Base-by-base conservation (phyloP, 352 stramenopile genomes). In the Phytophthora melonis region DNA sequence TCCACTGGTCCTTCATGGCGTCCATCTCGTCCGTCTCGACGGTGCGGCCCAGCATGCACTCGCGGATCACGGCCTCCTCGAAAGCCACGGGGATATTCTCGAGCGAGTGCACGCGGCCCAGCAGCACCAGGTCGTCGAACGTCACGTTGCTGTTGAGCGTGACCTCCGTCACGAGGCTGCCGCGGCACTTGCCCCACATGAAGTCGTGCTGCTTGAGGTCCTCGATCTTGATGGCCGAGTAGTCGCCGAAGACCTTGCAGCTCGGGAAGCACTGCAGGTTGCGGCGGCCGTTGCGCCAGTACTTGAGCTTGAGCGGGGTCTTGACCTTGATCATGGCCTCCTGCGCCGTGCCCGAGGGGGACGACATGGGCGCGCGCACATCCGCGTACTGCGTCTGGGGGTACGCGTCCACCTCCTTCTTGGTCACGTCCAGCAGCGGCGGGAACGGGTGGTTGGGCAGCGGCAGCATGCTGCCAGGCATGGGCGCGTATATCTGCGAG, bases 201-300 rank as follows among this genome's bases (percentile, higher is more conserved):
- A 96, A 96, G 68, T 96, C 89, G 69, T 96, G 89, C 68, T 95
- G 88, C 83, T 95, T 95, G 9, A 96, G 74, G 73, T 95, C 88
- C 69, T 96, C 87, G 53, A 96, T 92, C 78, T 95, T 95, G 80
- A 95, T 95, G 23, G 87, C 83, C 55, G 87, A 96, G 78, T 97
- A 97, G 80, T 97, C 91, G 2, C 91, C 91, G 68, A 95, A 97
- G n/a, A 95, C 87, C 64, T 95, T 95, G 72, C 91, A 97, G 6
- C 80, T 89, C 32, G 91, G 91, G 70, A 97, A 97, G 75, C 91
- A 97, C 77, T 97, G 91, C 16, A 97, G 74, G 66, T 97, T 97
- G 60, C 91, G 91, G n/a, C 91, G 88, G 23, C 91, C 91, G 64
- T 97, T 97, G 55, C 91, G 83, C 90, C 90, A 97, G 75, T 97